Evolutionary conservation across 495 filamentous ascomycete genomes (phyloP), one percentile per base, ranked within the genome.

Genomic region (Stereocaulon alpinum): DNA sequence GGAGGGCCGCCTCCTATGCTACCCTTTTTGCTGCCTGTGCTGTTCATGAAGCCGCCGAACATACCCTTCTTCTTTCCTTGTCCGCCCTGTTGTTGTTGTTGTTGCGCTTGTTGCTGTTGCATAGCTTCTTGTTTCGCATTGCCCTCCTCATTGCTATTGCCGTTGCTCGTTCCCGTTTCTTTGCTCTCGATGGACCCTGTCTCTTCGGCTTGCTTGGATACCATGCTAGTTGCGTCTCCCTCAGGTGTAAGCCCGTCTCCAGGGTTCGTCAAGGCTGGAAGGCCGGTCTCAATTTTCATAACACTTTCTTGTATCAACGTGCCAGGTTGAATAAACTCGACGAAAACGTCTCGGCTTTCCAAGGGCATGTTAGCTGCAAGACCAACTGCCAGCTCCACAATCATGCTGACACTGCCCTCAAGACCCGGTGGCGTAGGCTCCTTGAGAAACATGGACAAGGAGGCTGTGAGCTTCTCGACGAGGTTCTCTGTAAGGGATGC

Each of bases 301-400:
- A 85, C 77, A 27, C 81, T 77, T 7, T 80, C 75, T 61, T 82
- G 74, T 58, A 95, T 75, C 30, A 73, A 63, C 49, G 80, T 74
- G 50, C 89, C 88, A 0, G 93, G 92, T 41, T 80, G 71, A 55
- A 90, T 84, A 66, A 96, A 97, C 61, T 86, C 82, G 58, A 98
- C 86, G 50, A 81, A 83, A 17, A 98, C 86, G 64, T 97, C 94
- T 63, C 93, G 82, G 62, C 88, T 91, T 72, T 98, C 93, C 12
- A 95, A 72, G 0, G 94, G 93, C 51, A 97, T 75, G 69, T 96
- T 92, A 63, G 82, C 80, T 3, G 87, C 83, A 61, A 98, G 91
- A 54, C 84, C 86, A 30, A 97, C 79, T 7, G 92, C 89, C 45
- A 96, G 80, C 71, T 97, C 91, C 40, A 97, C 82, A 68, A 98